phyloP scores from a whole-genome alignment of 2,329 filamentous ascomycete species.

The Pseudogymnoascus sp. region DNA sequence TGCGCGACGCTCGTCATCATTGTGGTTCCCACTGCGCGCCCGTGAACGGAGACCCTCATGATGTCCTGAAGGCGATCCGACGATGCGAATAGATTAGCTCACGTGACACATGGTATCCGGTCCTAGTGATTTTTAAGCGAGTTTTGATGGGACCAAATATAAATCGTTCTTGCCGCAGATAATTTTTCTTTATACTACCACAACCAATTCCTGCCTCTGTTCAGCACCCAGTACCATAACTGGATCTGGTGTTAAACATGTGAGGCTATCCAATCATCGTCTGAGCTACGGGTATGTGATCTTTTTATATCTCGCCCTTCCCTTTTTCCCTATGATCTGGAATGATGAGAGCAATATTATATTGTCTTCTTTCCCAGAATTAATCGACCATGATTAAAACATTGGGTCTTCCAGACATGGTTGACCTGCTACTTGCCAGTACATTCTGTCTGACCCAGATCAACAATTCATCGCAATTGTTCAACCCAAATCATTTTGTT shows the following conservation, averaged over 20 bases:
- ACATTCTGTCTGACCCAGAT: slow-evolving; percentile 64
- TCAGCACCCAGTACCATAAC: not conserved
- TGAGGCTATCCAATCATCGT: not conserved
- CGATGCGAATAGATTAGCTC: slow-evolving; percentile 6
- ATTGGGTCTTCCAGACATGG: slow-evolving; percentile 51
- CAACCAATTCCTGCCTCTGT: not conserved
- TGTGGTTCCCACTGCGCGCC: slow-evolving; percentile 24
- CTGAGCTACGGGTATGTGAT: not conserved
- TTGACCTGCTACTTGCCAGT: slow-evolving; percentile 85
- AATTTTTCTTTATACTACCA: slow-evolving; percentile 9
- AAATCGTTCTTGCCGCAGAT: not conserved
- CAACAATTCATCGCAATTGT: slow-evolving; percentile 17
- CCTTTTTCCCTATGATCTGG: slow-evolving; percentile 22
- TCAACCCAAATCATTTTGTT: not conserved
- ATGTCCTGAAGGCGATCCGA: slow-evolving; percentile 7
- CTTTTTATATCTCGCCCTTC: slow-evolving; percentile 6
- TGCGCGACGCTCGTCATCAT: slow-evolving; percentile 66
- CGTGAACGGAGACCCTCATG: slow-evolving; percentile 1
- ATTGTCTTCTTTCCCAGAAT: slow-evolving; percentile 79
- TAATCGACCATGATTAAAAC: slow-evolving; percentile 81
- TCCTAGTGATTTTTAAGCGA: slow-evolving; percentile 8
- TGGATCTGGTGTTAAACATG: not conserved
- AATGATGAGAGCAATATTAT: slow-evolving; percentile 64
- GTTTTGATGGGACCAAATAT: slow-evolving; percentile 8
- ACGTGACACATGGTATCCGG: not conserved